Percentiles rank a stretch among this genome's conserved stretches.
phyloP scores from a whole-genome alignment of 2,329 filamentous ascomycete genomes.

The Cladophialophora bantiana region DNA sequence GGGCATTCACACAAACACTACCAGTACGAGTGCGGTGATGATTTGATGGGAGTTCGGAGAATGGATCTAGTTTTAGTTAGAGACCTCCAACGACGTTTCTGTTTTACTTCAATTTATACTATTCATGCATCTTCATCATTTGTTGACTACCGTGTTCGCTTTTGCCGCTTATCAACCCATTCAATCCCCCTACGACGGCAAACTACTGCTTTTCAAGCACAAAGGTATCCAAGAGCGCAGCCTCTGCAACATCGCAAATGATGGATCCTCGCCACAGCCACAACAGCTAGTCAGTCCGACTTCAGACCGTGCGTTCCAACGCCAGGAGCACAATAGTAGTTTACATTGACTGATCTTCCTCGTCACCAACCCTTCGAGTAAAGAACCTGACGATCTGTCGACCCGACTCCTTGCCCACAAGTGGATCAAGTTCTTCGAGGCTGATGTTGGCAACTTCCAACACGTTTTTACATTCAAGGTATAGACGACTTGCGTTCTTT shows the following conservation, averaged over 20 bases:
- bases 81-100: not conserved
- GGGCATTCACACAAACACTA: conserved; percentile 18
- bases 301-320: not conserved
- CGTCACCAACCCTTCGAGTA: conserved; percentile 66
- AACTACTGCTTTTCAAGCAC: not conserved
- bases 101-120: not conserved
- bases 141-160: not conserved
- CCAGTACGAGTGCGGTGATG: not conserved
- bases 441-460: conserved; percentile 85
- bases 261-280: not conserved
- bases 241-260: not conserved
- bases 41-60: conserved; percentile 26
- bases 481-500: conserved; percentile 76
- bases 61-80: conserved; percentile 6
- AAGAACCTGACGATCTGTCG: conserved; percentile 84
- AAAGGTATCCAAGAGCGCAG: not conserved
- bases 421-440: conserved; percentile 71
- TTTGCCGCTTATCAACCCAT: not conserved
- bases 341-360: conserved; percentile 35
- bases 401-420: conserved; percentile 80
- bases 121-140: not conserved
- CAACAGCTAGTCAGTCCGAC: not conserved
- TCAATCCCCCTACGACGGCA: not conserved
- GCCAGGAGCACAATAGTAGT: not conserved
- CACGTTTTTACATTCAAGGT: conserved; percentile 76